Evolutionary conservation across 2,329 filamentous ascomycete species (phyloP).

Genomic region (Gaeumannomyces tritici): DNA sequence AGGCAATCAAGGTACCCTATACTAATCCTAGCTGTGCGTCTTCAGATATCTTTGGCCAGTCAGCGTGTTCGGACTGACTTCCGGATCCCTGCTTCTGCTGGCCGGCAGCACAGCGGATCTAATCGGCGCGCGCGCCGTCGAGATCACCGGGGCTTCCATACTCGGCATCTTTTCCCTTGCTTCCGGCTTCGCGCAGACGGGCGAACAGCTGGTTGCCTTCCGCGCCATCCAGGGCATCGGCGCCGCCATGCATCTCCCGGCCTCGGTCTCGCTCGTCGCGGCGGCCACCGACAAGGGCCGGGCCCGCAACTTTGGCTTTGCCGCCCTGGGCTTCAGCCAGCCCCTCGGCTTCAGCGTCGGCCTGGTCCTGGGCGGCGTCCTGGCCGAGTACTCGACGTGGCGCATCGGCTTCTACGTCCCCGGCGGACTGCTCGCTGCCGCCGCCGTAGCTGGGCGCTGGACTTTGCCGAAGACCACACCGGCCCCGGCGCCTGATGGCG

Average conservation of each 20-base stretch:
- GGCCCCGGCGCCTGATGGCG: constrained; percentile 1
- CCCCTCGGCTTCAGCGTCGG: constrained; percentile 41
- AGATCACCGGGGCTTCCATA: constrained; percentile 22
- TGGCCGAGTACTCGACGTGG: constrained; percentile 36
- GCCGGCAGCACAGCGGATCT: constrained; percentile 28
- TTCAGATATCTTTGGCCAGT: constrained; percentile 19
- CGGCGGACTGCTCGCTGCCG: constrained; percentile 22
- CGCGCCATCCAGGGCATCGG: constrained; percentile 29
- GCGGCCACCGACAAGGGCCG: constrained; percentile 19
- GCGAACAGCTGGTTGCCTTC: constrained; percentile 24
- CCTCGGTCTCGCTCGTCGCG: constrained; percentile 24
- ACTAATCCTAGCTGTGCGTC: not conserved
- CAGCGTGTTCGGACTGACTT: constrained; percentile 24
- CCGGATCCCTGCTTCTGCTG: constrained; percentile 25
- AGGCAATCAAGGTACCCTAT: no score
- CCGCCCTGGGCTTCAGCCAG: constrained; percentile 33
- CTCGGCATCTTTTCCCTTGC: constrained; percentile 21
- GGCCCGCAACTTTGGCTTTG: constrained; percentile 29
- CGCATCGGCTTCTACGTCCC: constrained; percentile 33
- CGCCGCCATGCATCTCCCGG: constrained; percentile 23
- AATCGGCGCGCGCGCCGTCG: constrained; percentile 21
- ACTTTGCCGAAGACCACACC: constrained; percentile 18
- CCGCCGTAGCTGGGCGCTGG: constrained; percentile 25
- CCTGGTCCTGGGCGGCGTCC: constrained; percentile 36
- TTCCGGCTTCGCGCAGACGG: constrained; percentile 18